Evolutionary conservation across 495 filamentous ascomycete genomes (phyloP).

Genomic region (Durotheca rogersii): DNA sequence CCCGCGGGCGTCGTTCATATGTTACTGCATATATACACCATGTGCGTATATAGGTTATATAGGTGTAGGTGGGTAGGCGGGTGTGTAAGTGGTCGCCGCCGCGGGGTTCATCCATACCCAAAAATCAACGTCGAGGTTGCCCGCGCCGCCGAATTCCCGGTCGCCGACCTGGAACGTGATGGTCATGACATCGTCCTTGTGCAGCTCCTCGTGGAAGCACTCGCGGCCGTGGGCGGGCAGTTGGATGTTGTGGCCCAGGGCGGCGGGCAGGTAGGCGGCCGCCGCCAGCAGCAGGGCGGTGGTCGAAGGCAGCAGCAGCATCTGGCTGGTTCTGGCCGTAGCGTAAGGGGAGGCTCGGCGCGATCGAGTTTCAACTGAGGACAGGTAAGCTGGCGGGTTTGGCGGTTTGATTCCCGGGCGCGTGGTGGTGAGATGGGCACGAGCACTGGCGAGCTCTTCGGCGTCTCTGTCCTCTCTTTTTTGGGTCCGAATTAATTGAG

Average conservation of each 20-base stretch:
- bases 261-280: conserved; percentile 59
- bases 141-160: conserved; percentile 89
- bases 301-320: conserved; percentile 61
- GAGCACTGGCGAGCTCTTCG: neutral
- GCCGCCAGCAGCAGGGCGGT: conserved; percentile 63
- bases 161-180: conserved; percentile 98
- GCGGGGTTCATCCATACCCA: too few relatives aligned
- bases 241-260: conserved; percentile 89
- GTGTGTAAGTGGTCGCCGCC: too few relatives aligned
- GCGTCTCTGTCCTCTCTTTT: too few relatives aligned
- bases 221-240: conserved; percentile 86
- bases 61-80: too few relatives aligned
- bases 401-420: neutral
- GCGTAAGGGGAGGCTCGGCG: conserved; percentile 25
- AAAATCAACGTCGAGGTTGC: conserved; percentile 95
- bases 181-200: conserved; percentile 95
- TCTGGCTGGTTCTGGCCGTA: too few relatives aligned
- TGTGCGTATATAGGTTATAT: too few relatives aligned
- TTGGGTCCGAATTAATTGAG: too few relatives aligned
- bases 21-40: too few relatives aligned
- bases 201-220: conserved; percentile 94
- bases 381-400: neutral
- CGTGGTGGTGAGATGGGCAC: neutral
- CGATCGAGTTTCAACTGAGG: neutral
- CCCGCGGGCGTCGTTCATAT: too few relatives aligned